Evolutionary conservation across 1,284 basidiomycete species (phyloP).

Genomic region (Rhizoctonia solani): DNA sequence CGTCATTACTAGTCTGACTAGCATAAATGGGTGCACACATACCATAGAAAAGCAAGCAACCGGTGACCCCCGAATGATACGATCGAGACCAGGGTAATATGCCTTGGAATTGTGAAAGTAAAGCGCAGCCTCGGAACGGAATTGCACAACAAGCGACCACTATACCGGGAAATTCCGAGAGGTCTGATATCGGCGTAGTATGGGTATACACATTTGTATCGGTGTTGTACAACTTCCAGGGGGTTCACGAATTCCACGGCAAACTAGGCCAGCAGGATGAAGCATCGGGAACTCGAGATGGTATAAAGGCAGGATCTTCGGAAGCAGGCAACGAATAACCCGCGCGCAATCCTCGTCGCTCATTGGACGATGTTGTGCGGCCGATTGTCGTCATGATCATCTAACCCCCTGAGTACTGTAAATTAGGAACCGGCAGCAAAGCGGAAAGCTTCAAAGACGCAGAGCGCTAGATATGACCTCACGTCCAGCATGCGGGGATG

Average conservation of each 20-base stretch:
- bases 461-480: conserved; percentile 12
- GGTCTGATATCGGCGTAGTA: conserved; percentile 29
- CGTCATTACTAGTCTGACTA: conserved; percentile 19
- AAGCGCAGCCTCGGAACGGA: neutral
- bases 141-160: conserved; percentile 6
- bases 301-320: neutral
- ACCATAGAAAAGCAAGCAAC: neutral
- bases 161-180: conserved; percentile 1
- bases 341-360: neutral
- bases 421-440: neutral
- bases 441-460: conserved; percentile 8
- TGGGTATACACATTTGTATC: conserved; percentile 3
- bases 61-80: conserved; percentile 18
- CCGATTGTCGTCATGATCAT: conserved; percentile 17
- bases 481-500: neutral
- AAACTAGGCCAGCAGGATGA: conserved; percentile 1
- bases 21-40: conserved; percentile 2
- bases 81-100: conserved; percentile 1
- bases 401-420: conserved; percentile 15
- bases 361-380: conserved; percentile 7
- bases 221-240: neutral
- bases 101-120: neutral
- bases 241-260: neutral
- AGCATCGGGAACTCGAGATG: neutral
- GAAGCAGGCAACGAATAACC: neutral